Evolutionary conservation across 257 asterid genomes (phyloP), one percentile per base, ranked within the genome.

Genomic region (Solanum dulcamara): DNA sequence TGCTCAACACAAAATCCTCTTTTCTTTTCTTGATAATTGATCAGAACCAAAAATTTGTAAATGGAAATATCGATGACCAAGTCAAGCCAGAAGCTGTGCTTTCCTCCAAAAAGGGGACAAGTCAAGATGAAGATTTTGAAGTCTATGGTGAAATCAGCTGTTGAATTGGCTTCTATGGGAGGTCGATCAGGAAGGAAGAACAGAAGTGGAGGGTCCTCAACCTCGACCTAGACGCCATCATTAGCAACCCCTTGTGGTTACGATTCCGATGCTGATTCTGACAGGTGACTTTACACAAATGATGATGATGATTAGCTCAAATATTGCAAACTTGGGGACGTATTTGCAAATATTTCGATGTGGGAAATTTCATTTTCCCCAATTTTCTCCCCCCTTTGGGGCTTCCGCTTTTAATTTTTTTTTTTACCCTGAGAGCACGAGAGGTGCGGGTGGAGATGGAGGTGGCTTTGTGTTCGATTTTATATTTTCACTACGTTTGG

Each of bases 251-350:
- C 64, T 46, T 42, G 46, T 46, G 85, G 81, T 2, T 66, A 83
- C 67, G 66, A 83, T 66, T 83, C 84, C 13, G 84, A 24, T 42
- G 51, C 44, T 20, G 84, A 81, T 81, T 57, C 85, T 38, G 85
- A 83, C 13, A 6, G 55, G 57, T 55, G 22, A 55, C 22, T n/a
- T 81, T 37, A 62, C 15, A 35, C 38, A 8, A 18, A 51, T 80
- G 17, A n/a, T 15, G 17, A 14, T 3, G 42, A 7, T 28, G 64
- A 26, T 79, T 22, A 28, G 14, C n/a, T 13, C 35, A 38, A 59
- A 10, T 30, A 59, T n/a, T 17, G 53, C 32, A 55, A 53, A 50
- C n/a, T n/a, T 17, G 10, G 55, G 51, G 10, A 40, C 3, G 11
- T 60, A 10, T 12, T 13, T 8, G 68, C 13, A 12, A 35, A 17